Conservation (phyloP, 768 basidiomycete species). For the Xerocomellus dryophilus region DNA sequence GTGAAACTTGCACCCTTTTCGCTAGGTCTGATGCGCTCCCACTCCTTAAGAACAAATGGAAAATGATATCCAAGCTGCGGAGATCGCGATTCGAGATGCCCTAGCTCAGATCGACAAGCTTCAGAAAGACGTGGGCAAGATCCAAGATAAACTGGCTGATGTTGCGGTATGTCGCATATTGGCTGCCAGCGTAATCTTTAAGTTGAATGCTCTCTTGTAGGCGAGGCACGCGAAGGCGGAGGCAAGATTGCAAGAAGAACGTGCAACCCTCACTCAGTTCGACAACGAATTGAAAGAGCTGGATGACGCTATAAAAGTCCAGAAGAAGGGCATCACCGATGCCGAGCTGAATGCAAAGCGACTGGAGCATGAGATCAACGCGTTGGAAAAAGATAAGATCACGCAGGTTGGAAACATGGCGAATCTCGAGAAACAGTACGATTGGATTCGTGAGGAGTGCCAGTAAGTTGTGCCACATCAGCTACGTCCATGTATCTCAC, state of each 20-base stretch:
- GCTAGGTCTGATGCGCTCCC: background rate
- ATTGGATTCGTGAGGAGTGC: conserved; percentile 88
- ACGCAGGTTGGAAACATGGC: conserved; percentile 48
- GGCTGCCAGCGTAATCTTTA: background rate
- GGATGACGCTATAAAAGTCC: conserved; percentile 75
- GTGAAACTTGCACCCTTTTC: conserved; percentile 18
- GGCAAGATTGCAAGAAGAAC: conserved; percentile 74
- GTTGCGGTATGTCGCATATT: conserved; percentile 17
- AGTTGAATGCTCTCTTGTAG: conserved; percentile 30
- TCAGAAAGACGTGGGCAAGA: conserved; percentile 58
- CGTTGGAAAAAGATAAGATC: conserved; percentile 62
- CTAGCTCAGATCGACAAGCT: conserved; percentile 49
- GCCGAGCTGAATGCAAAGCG: conserved; percentile 63
- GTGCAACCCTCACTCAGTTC: conserved; percentile 82
- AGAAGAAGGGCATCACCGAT: conserved; percentile 68
- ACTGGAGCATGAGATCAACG: conserved; percentile 66
- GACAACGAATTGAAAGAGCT: conserved; percentile 85
- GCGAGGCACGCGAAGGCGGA: conserved; percentile 62
- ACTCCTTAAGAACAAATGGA: conserved; percentile 27
- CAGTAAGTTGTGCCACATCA: conserved; percentile 51
- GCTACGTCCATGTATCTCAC: background rate
- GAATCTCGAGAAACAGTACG: conserved; percentile 74
- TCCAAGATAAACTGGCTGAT: conserved; percentile 46
- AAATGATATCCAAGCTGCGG: conserved; percentile 27
- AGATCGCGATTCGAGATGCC: conserved; percentile 30